Base-by-base conservation (phyloP, 371 early-diverging fungal genomes). In the Mortierella polycephala region DNA sequence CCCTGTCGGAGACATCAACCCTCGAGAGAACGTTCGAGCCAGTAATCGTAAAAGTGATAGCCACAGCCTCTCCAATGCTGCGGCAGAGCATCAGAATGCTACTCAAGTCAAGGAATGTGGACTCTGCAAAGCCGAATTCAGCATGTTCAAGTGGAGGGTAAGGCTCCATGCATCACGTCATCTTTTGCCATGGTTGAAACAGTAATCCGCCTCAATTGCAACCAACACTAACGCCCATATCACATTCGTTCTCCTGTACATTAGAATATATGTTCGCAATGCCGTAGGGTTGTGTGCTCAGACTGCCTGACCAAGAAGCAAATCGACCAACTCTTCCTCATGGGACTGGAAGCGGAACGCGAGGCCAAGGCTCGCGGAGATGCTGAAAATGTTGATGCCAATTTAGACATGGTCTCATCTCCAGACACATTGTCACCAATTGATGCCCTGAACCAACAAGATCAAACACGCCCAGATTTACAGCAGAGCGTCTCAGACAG, bases 261-360 rank as follows among this genome's bases (percentile, higher is more conserved):
- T 14, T 80, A 85, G 79, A 80, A 85, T 64, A 77, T 80, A 39
- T 86, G 86, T 67, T 69, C 82, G 16, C 77, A 82, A 59, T 86
- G 86, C 54, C 77, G 74, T n/a, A 56, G 79, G 55, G 80, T 83
- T 0, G 85, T 86, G 1, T 86, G 85, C 61, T 67, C 85, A 5
- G 71, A 72, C 55, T 86, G 85, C 57, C 52, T 85, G 60, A 82
- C 70, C 62, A 75, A 80, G 64, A 73, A 69, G 21, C 80, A 79
- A 44, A 58, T 79, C 46, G 74, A 79, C 30, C 73, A 69, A 0
- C 62, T 73, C 46, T 65, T 77, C 62, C 52, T 77, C 6, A 46
- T 77, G 6, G 72, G 68, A 7, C 58, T 77, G 11, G 68, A 77
- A 23, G 77, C 68, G 0, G 77, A 77, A 56, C 68, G 72, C 12